Conservation (phyloP, 2,329 filamentous ascomycete species). For the Trichophaea hybrida region DNA sequence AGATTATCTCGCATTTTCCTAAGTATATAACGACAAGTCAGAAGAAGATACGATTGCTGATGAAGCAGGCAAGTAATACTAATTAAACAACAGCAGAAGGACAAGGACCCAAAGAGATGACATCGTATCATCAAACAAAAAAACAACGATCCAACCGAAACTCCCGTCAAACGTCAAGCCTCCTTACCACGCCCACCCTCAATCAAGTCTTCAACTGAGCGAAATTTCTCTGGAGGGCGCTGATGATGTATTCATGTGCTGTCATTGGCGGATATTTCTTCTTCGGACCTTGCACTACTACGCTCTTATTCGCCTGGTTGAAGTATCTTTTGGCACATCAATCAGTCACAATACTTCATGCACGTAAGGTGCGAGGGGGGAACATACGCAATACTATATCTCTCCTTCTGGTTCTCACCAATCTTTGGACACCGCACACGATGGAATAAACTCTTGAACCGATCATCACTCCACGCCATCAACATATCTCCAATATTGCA, state of each 20-base stretch:
- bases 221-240: constrained; percentile 43
- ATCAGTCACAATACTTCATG: neutral
- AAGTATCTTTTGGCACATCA: constrained; percentile 36
- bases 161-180: too few relatives aligned
- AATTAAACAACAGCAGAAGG: too few relatives aligned
- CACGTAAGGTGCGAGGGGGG: neutral
- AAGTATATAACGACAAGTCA: too few relatives aligned
- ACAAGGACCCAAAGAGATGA: too few relatives aligned
- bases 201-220: neutral
- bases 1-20: too few relatives aligned
- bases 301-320: constrained; percentile 47
- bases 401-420: constrained; percentile 42
- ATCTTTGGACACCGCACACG: constrained; percentile 42
- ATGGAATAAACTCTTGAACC: constrained; percentile 53
- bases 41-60: too few relatives aligned
- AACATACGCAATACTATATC: constrained; percentile 45
- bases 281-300: constrained; percentile 44
- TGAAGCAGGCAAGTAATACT: too few relatives aligned
- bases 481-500: constrained; percentile 46
- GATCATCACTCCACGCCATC: constrained; percentile 53
- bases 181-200: neutral
- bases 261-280: constrained; percentile 50
- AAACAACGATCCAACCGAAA: too few relatives aligned
- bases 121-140: too few relatives aligned
- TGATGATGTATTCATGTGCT: constrained; percentile 45